phyloP scores from a whole-genome alignment of 768 basidiomycete species.

The Russula virescens region DNA sequence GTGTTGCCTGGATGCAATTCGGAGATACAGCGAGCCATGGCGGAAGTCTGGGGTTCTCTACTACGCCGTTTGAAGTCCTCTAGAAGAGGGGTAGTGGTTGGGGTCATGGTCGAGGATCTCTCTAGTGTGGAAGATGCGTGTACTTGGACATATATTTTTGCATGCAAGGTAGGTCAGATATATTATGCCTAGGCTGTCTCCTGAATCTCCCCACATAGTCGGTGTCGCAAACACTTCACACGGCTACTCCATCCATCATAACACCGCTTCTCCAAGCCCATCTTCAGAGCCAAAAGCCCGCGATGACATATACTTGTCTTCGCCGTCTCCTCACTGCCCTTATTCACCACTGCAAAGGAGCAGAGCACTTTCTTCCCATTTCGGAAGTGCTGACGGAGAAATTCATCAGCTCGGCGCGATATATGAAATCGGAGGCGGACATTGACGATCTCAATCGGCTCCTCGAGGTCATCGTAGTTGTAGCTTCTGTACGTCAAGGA shows the following conservation, averaged over 20 bases:
- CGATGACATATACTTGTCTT: conserved; percentile 47
- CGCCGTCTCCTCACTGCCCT: conserved; percentile 74
- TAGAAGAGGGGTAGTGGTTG: conserved; percentile 50
- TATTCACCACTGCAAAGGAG: conserved; percentile 72
- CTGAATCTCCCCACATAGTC: conserved; percentile 41
- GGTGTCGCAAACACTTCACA: conserved; percentile 79
- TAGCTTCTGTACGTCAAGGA: conserved; percentile 63
- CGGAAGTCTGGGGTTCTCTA: conserved; percentile 83
- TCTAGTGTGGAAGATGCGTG: conserved; percentile 54
- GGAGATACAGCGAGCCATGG: conserved; percentile 70
- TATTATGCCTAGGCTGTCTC: not conserved
- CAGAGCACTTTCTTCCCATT: conserved; percentile 56
- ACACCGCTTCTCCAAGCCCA: conserved; percentile 51
- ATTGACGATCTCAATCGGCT: conserved; percentile 44
- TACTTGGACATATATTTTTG: conserved; percentile 71
- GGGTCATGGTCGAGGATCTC: conserved; percentile 46
- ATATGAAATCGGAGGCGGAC: conserved; percentile 14
- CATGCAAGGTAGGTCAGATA: conserved; percentile 60
- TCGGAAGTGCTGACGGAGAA: conserved; percentile 47
- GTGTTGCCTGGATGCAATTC: conserved; percentile 54
- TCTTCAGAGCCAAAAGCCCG: conserved; percentile 38
- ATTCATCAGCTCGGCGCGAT: conserved; percentile 28
- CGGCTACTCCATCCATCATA: conserved; percentile 60
- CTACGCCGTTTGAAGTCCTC: conserved; percentile 64
- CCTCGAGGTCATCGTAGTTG: conserved; percentile 51